Conservation (phyloP, 2,329 filamentous ascomycete genomes). For the Cladosporium sp. region DNA sequence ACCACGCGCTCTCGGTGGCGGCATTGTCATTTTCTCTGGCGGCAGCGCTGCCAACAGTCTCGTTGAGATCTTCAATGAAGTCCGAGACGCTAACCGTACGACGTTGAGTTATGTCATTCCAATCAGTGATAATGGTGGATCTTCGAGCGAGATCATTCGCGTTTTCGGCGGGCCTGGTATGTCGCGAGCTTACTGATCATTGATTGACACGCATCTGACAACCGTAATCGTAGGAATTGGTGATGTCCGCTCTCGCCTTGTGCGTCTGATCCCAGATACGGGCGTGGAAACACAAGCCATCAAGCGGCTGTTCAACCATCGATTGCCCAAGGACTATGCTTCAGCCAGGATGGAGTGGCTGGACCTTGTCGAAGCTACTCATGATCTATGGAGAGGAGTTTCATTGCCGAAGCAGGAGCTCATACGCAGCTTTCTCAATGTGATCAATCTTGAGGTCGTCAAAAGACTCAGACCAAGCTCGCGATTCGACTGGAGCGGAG, state of each 20-base stretch:
- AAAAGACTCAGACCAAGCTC: conserved; percentile 49
- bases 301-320: conserved; percentile 82
- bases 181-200: conserved; percentile 28
- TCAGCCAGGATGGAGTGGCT: conserved; percentile 79
- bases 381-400: conserved; percentile 67
- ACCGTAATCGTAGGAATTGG: conserved; percentile 55
- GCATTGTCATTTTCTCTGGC: conserved; percentile 85
- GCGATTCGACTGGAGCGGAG: conserved; percentile 51
- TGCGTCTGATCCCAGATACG: conserved; percentile 78
- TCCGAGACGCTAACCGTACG: conserved; percentile 63
- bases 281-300: conserved; percentile 69
- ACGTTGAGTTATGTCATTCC: conserved; percentile 84
- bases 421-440: conserved; percentile 52
- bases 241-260: conserved; percentile 70
- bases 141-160: conserved; percentile 87
- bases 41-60: conserved; percentile 93
- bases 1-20: conserved; percentile 35
- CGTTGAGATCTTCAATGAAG: conserved; percentile 78
- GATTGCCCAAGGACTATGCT: conserved; percentile 63
- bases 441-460: conserved; percentile 52
- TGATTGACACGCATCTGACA: background rate
- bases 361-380: conserved; percentile 80
- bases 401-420: conserved; percentile 53
- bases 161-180: conserved; percentile 90
- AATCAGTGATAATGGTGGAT: conserved; percentile 94